phyloP scores from a whole-genome alignment of 2,329 filamentous ascomycete species.

The Dactylella cylindrospora region DNA sequence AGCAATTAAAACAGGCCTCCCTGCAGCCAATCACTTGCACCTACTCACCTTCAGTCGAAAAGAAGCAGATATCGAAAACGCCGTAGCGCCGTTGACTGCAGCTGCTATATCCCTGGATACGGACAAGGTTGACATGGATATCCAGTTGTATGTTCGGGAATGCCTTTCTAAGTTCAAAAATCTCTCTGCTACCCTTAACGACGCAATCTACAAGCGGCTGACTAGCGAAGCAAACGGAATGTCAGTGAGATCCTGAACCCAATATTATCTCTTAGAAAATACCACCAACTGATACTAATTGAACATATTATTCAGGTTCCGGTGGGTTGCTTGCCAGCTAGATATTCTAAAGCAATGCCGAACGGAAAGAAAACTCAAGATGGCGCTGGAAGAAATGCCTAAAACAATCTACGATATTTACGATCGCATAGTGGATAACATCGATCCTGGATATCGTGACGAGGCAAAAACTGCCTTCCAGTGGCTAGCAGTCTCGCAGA shows the following conservation, averaged over 20 bases:
- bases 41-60: constrained; percentile 47
- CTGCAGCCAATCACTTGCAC: too few relatives aligned
- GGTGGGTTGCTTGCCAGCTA: constrained; percentile 52
- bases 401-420: constrained; percentile 52
- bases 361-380: constrained; percentile 46
- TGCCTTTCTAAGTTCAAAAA: constrained; percentile 3
- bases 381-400: constrained; percentile 51
- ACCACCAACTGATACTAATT: constrained; percentile 2
- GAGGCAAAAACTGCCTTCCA: constrained; percentile 47
- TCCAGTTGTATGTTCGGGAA: background rate
- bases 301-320: constrained; percentile 50
- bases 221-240: constrained; percentile 49
- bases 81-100: background rate
- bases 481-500: constrained; percentile 46
- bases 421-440: constrained; percentile 50
- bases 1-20: too few relatives aligned
- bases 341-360: constrained; percentile 46
- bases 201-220: constrained; percentile 49
- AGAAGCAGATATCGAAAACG: constrained; percentile 8
- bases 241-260: constrained; percentile 48
- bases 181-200: constrained; percentile 13
- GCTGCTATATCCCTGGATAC: too few relatives aligned
- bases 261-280: constrained; percentile 43
- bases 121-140: background rate
- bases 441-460: constrained; percentile 44